Evolutionary conservation across 2,329 filamentous ascomycete genomes (phyloP), one percentile per base, ranked within the genome.

Genomic region (Lasiodiplodia citricola): DNA sequence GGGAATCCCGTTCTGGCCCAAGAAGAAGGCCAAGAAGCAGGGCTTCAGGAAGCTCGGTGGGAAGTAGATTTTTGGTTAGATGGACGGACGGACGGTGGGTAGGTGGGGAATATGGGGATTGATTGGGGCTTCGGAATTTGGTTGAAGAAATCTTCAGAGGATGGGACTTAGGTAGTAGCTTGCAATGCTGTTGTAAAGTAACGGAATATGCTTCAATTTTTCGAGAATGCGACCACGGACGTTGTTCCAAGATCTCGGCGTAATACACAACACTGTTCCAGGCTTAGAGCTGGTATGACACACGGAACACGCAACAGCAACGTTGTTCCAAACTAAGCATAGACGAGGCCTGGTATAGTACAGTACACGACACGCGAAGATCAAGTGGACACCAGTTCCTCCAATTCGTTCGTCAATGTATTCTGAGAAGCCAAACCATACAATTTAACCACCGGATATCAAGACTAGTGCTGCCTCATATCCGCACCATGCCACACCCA

Each of bases 11-110:
- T 51, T 38, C 25, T 31, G 35, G 54, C 52, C 54, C 23, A 51
- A 50, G 52, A 58, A 54, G 54, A 67, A 67, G 54, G 31, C 21
- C 7, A 56, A 25, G 65, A 38, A 60, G 44, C 35, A 58, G 38
- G 51, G 50, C 10, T 47, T 47, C n/a, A 47, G 44, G 44, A 47
- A 50, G 28, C 4, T 50, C n/a, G 21, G 47, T 4, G 28, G 64
- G 52, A 28, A 44, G 25, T 28, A 44, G 37, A 28, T 56, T 37
- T 8, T n/a, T 31, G 28, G 25, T 14, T 31, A n/a, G 25, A 28
- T 4, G 25, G 25, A 25, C 25, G 4, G 25, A 28, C 25, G 25
- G 25, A 28, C 4, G 25, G 25, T 28, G 28, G 28, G 28, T 25
- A 3, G 28, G 5, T 28, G 28, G 28, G 28, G 4, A 6, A 28